Evolutionary conservation across 495 filamentous ascomycete species (phyloP).

Genomic region (Neurospora pannonica): DNA sequence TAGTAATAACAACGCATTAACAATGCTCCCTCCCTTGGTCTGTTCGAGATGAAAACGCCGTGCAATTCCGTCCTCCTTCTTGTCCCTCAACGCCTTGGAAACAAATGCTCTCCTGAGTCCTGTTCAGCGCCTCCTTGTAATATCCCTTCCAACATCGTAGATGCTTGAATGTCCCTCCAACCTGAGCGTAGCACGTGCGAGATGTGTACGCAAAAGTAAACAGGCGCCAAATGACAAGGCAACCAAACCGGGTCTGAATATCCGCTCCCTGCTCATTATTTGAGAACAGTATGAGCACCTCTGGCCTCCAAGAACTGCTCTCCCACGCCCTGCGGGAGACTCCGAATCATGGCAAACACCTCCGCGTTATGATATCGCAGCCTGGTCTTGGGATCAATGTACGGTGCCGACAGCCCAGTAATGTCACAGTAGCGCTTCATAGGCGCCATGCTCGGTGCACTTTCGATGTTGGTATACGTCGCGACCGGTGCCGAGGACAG

Average conservation of each 20-base stretch:
- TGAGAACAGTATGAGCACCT: conserved; percentile 86
- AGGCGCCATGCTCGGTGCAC: conserved; percentile 71
- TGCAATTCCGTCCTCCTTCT: not conserved
- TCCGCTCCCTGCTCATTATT: conserved; percentile 31
- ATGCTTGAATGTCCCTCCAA: not conserved
- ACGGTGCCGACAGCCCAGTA: conserved; percentile 78
- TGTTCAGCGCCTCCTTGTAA: not conserved
- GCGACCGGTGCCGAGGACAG: conserved; percentile 55
- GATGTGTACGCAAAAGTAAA: not conserved
- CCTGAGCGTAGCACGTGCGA: not conserved
- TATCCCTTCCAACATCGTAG: not conserved
- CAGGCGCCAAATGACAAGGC: not conserved
- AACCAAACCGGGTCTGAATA: not conserved
- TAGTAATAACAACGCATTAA: not conserved
- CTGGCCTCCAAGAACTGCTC: conserved; percentile 84
- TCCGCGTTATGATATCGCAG: conserved; percentile 84
- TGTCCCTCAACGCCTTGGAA: not conserved
- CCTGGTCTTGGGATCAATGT: conserved; percentile 88
- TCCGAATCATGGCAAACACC: conserved; percentile 71
- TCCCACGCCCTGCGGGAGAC: conserved; percentile 63
- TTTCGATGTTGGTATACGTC: conserved; percentile 93
- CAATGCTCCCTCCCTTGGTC: not conserved
- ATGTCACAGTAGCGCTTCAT: conserved; percentile 86
- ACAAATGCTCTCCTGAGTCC: not conserved
- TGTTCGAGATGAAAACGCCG: not conserved